phyloP scores from a whole-genome alignment of 768 basidiomycete species.

The Pleurotus cornucopiae region DNA sequence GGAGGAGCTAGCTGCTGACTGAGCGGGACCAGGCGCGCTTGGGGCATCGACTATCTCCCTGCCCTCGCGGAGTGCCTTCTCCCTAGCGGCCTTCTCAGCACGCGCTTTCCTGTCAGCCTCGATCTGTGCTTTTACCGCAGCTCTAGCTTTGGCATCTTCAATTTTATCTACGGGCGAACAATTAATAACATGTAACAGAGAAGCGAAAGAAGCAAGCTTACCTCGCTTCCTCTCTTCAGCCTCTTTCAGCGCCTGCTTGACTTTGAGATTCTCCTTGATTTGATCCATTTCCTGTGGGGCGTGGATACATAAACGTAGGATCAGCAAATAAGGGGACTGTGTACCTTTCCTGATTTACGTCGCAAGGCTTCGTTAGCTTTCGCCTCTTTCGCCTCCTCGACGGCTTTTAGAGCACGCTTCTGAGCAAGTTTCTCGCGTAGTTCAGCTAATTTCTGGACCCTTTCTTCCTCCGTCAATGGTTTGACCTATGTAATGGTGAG shows the following conservation, averaged over 20 bases:
- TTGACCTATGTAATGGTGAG: conserved; percentile 57
- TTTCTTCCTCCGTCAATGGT: conserved; percentile 94
- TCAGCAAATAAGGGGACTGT: neutral
- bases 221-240: conserved; percentile 79
- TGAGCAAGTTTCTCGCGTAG: conserved; percentile 73
- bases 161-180: conserved; percentile 64
- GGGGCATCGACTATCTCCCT: conserved; percentile 24
- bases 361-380: conserved; percentile 75
- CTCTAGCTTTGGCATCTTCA: conserved; percentile 81
- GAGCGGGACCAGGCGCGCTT: conserved; percentile 26
- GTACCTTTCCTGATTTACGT: conserved; percentile 78
- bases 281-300: conserved; percentile 60
- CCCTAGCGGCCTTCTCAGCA: conserved; percentile 82
- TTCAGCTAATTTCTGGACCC: conserved; percentile 74
- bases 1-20: conserved; percentile 30
- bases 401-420: conserved; percentile 72
- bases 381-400: conserved; percentile 68
- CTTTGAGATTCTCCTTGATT: conserved; percentile 70
- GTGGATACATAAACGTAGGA: neutral
- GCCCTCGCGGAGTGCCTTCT: conserved; percentile 90
- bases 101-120: conserved; percentile 90
- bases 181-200: neutral
- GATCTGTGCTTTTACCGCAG: conserved; percentile 89
- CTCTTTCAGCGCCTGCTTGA: conserved; percentile 80
- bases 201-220: conserved; percentile 23